Conservation (phyloP, 139 green algal species). For the Chara braunii region DNA sequence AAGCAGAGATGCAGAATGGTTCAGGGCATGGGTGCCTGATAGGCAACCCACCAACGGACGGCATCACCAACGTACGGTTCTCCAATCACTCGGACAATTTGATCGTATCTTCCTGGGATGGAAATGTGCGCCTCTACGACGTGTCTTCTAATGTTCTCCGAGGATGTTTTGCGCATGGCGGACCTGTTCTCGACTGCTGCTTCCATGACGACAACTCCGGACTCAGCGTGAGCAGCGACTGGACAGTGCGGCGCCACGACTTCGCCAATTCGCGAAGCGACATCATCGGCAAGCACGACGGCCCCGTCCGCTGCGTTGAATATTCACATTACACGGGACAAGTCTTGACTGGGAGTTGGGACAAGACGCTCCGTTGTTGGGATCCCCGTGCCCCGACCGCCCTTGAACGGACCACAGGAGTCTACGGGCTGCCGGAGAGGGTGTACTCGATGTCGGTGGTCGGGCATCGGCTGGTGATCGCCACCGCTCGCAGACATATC, state of each 20-base stretch:
- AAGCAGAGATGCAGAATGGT: no score
- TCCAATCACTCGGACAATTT: slow-evolving; percentile 45
- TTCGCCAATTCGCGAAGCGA: slow-evolving; percentile 38
- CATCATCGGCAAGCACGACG: slow-evolving; percentile 48
- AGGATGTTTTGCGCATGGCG: slow-evolving; percentile 42
- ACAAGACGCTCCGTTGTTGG: slow-evolving; percentile 62
- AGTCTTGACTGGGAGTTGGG: slow-evolving; percentile 64
- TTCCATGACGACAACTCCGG: slow-evolving; percentile 54
- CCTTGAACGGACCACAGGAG: neutral
- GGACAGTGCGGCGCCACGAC: no score
- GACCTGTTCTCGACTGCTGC: slow-evolving; percentile 61
- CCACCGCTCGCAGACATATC: slow-evolving; percentile 63
- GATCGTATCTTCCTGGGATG: slow-evolving; percentile 62
- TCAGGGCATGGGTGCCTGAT: no score
- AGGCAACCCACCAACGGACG: slow-evolving; percentile 47
- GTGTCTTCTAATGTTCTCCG: slow-evolving; percentile 20
- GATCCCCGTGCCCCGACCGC: slow-evolving; percentile 52
- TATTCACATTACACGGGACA: slow-evolving; percentile 45
- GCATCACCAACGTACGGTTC: slow-evolving; percentile 59
- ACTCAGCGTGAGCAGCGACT: slow-evolving; percentile 51
- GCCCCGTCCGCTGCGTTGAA: slow-evolving; percentile 47
- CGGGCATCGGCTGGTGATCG: slow-evolving; percentile 59
- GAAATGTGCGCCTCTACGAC: slow-evolving; percentile 62
- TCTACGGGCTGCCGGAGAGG: slow-evolving; percentile 8
- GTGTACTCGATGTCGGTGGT: slow-evolving; percentile 61